These are phyloP conservation scores for Peronosclerospora sorghi DNA, from an alignment of 352 stramenopile genomes.

Conservation along the genomic window DNA sequence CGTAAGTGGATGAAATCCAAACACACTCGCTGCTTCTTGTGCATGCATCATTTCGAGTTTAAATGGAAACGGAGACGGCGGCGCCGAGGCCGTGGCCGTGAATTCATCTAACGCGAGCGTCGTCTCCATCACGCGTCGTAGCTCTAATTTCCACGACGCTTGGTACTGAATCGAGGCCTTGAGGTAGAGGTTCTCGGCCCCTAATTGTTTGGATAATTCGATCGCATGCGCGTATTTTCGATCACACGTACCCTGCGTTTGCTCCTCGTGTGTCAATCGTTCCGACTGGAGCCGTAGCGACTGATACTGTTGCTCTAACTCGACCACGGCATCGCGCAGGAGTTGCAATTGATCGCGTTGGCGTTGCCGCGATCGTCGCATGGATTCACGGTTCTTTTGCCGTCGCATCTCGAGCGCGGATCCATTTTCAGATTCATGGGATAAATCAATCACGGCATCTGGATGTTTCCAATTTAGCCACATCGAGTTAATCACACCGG, in stretches of 20 bases:
- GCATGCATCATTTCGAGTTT: slow-evolving; percentile 15
- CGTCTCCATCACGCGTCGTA: slow-evolving; percentile 40
- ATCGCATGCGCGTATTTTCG: slow-evolving; percentile 18
- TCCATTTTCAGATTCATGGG: slow-evolving; percentile 20
- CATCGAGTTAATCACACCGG: slow-evolving; percentile 19
- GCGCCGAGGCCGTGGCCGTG: slow-evolving; percentile 8
- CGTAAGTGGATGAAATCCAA: slow-evolving; percentile 23
- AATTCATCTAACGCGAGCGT: slow-evolving; percentile 20
- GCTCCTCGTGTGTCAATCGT: not conserved
- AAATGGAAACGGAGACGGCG: slow-evolving; percentile 13
- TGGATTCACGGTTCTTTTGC: slow-evolving; percentile 48
- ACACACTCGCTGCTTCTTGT: slow-evolving; percentile 30
- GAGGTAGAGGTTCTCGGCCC: slow-evolving; percentile 40
- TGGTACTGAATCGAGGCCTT: slow-evolving; percentile 38
- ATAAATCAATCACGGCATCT: slow-evolving; percentile 20
- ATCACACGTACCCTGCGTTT: not conserved
- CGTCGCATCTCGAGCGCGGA: slow-evolving; percentile 28
- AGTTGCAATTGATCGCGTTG: slow-evolving; percentile 33
- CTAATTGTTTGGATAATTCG: slow-evolving; percentile 27
- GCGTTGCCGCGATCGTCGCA: slow-evolving; percentile 39
- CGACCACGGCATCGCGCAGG: slow-evolving; percentile 24
- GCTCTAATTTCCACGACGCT: slow-evolving; percentile 31
- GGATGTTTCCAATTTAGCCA: slow-evolving; percentile 36
- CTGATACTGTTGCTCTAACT: slow-evolving; percentile 35
- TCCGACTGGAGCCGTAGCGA: slow-evolving; percentile 22